Base-by-base conservation (phyloP, 116 monocot species). In the Thalassia testudinum region DNA sequence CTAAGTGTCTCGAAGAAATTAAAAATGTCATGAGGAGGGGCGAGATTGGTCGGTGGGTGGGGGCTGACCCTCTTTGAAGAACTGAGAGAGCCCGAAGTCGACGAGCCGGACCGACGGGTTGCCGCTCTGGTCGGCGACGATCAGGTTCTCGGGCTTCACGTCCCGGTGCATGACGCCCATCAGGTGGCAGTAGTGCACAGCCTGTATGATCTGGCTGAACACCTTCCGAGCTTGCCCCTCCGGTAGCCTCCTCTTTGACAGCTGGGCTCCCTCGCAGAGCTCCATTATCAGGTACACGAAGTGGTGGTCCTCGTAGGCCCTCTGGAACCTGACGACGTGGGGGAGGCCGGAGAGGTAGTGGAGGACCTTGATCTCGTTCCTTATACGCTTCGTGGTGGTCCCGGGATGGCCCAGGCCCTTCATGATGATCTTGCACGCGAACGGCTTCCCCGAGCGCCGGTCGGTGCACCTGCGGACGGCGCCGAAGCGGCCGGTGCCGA, bases 41-140 rank as follows among this genome's bases (percentile, higher is more conserved):
- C n/a, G n/a, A n/a, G n/a, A n/a, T n/a, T n/a, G n/a, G n/a, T n/a
- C n/a, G n/a, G n/a, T n/a, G n/a, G n/a, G n/a, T n/a, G n/a, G n/a
- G n/a, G n/a, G n/a, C 30, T 20, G 8, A 85, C 86, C 86, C 77
- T 80, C 62, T 58, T 81, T 73, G 72, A 78, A 78, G 74, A 81
- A 86, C 24, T 68, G 68, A 0, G 86, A 81, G 60, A 78, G 72
- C 12, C 86, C 86, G 26, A 86, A 86, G 57, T 81, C 81, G 0
- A 75, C 72, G 2, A 72, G 70, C 55, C 73, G 70, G 62, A 85
- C 60, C 10, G 72, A 68, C 1, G 77, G 67, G 47, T 69, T 37
- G 47, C 71, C 77, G 1, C 64, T 74, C 54, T 70, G 70, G 47
- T 42, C 74, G 44, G 74, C 58, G 64, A 85, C 24, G 13, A 85